Evolutionary conservation across 148 eudicot genomes (phyloP).

Genomic region (Suaeda aralocaspica): DNA sequence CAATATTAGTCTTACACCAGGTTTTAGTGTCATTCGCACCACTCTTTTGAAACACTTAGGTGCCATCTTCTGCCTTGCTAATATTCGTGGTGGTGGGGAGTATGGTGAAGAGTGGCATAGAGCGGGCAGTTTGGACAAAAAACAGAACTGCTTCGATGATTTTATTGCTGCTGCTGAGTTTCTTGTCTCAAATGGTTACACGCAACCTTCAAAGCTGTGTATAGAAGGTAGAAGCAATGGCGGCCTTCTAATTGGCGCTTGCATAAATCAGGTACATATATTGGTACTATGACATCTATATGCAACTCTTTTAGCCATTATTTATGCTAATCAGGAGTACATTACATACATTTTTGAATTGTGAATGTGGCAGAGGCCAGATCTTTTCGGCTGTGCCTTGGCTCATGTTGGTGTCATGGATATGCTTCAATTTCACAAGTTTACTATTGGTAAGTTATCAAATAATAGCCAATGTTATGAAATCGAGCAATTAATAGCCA

Average conservation of each 20-base stretch:
- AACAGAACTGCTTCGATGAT: constrained; percentile 87
- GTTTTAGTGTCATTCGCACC: constrained; percentile 54
- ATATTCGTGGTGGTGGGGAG: constrained; percentile 96
- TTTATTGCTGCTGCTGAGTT: constrained; percentile 80
- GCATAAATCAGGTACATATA: constrained; percentile 76
- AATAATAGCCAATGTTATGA: neutral
- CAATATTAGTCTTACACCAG: constrained; percentile 65
- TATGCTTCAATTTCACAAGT: constrained; percentile 93
- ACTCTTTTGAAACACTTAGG: constrained; percentile 65
- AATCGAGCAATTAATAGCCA: no score
- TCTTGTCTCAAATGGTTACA: constrained; percentile 68
- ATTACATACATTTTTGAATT: neutral
- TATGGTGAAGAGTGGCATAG: constrained; percentile 98
- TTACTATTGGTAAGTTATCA: constrained; percentile 67
- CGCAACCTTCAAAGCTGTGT: constrained; percentile 73
- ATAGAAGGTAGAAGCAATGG: constrained; percentile 99
- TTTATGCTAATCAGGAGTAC: neutral
- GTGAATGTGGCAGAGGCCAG: constrained; percentile 68
- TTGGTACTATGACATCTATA: neutral
- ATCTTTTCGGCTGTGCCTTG: constrained; percentile 93
- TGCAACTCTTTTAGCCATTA: neutral
- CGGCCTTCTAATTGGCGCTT: constrained; percentile 87
- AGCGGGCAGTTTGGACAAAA: constrained; percentile 63
- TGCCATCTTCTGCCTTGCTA: constrained; percentile 67
- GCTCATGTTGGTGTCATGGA: constrained; percentile 99